phyloP scores from a whole-genome alignment of 1,139 yeast species.

The Nakaseomyces kungkrabaensis region DNA sequence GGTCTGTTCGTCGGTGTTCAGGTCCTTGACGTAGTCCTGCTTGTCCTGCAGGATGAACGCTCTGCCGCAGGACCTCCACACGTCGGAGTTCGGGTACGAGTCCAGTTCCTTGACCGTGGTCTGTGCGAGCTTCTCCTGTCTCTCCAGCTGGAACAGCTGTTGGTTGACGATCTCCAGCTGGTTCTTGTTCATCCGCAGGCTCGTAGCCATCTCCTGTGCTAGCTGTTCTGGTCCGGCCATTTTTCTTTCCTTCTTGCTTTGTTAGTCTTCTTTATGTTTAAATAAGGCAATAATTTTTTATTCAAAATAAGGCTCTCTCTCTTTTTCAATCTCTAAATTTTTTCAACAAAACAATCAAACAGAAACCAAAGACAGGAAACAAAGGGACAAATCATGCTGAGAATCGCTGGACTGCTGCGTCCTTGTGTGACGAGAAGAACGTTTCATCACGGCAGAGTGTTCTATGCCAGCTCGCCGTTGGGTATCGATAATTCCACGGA shows the following conservation, averaged over 20 bases:
- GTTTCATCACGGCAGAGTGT: neutral
- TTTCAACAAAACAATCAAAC: too few relatives aligned
- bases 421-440: neutral
- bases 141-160: constrained; percentile 47
- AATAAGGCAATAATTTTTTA: too few relatives aligned
- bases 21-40: constrained; percentile 40
- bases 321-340: too few relatives aligned
- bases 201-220: constrained; percentile 52
- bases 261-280: too few relatives aligned
- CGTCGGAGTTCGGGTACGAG: constrained; percentile 36
- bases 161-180: constrained; percentile 55
- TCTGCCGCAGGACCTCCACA: constrained; percentile 84
- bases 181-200: constrained; percentile 45
- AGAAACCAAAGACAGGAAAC: too few relatives aligned
- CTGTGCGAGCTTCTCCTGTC: constrained; percentile 49
- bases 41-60: constrained; percentile 42
- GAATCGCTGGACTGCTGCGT: neutral
- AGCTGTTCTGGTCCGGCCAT: constrained; percentile 14
- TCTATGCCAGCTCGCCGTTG: constrained; percentile 7
- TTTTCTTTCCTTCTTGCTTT: neutral
- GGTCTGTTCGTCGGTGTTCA: constrained; percentile 43
- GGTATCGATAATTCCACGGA: constrained; percentile 40
- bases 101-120: constrained; percentile 48
- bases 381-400: neutral
- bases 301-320: too few relatives aligned